Percentiles rank a stretch among this genome's conserved stretches.
These are phyloP conservation scores for Talaromyces liani DNA, from an alignment of 495 filamentous ascomycete species.

Conservation along the genomic window DNA sequence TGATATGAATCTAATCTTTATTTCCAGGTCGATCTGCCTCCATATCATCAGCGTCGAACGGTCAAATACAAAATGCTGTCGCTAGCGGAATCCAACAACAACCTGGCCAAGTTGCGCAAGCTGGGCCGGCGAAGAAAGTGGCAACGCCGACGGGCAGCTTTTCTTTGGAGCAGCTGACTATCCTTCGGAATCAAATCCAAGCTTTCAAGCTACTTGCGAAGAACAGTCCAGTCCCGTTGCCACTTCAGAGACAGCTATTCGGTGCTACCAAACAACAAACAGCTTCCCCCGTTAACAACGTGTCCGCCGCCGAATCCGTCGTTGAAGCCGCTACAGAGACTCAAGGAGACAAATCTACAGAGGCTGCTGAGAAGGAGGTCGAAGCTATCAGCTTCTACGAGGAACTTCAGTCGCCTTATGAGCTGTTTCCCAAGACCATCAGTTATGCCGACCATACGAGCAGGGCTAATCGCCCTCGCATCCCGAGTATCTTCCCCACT, in stretches of 20 bases:
- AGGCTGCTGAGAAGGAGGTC: constrained; percentile 21
- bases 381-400: constrained; percentile 43
- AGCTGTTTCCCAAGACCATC: constrained; percentile 49
- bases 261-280: constrained; percentile 59
- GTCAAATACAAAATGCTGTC: constrained; percentile 21
- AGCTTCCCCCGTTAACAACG: constrained; percentile 47
- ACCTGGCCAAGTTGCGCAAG: constrained; percentile 15
- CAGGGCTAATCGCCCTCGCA: constrained; percentile 62
- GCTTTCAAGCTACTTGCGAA: constrained; percentile 78
- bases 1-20: background rate
- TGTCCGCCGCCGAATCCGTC: constrained; percentile 44
- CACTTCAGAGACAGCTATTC: constrained; percentile 69
- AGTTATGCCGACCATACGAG: constrained; percentile 70
- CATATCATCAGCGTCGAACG: constrained; percentile 34
- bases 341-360: constrained; percentile 25
- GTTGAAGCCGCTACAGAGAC: constrained; percentile 41
- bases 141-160: constrained; percentile 48
- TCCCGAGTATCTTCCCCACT: constrained; percentile 79
- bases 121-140: constrained; percentile 18
- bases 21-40: constrained; percentile 32
- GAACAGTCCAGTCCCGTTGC: constrained; percentile 67
- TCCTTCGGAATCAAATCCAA: constrained; percentile 67
- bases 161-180: constrained; percentile 60
- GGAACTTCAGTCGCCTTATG: constrained; percentile 61
- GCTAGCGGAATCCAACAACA: constrained; percentile 26